Evolutionary conservation across 345 rosid species (phyloP).

Genomic region (Cochlearia excelsa): DNA sequence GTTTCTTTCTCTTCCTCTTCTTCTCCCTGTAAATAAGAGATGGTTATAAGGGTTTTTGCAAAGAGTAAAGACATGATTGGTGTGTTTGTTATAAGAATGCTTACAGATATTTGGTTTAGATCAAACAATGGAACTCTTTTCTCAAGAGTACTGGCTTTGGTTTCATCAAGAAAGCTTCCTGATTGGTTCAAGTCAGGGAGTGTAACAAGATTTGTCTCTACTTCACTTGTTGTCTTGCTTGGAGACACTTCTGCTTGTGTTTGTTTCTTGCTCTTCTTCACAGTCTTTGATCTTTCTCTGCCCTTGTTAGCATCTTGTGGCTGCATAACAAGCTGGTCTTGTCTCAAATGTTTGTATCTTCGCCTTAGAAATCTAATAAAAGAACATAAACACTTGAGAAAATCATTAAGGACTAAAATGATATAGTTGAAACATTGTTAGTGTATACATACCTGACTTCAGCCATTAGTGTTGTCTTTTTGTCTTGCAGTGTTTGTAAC

Average conservation of each 20-base stretch:
- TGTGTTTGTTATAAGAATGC: constrained; percentile 1
- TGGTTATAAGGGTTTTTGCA: background rate
- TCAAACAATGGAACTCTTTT: constrained; percentile 63
- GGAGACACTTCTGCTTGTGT: constrained; percentile 22
- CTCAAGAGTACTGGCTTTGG: constrained; percentile 38
- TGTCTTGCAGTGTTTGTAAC: constrained; percentile 52
- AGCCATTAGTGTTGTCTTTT: constrained; percentile 48
- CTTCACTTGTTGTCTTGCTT: constrained; percentile 7
- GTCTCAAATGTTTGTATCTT: constrained; percentile 52
- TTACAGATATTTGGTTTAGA: constrained; percentile 87
- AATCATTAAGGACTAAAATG: constrained; percentile 10
- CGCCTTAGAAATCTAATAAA: constrained; percentile 58
- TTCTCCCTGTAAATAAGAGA: constrained; percentile 51
- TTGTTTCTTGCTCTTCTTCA: constrained; percentile 10
- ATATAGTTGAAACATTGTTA: background rate
- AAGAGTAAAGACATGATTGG: background rate
- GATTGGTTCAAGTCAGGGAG: constrained; percentile 47
- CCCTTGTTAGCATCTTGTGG: constrained; percentile 8
- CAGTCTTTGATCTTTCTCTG: constrained; percentile 32
- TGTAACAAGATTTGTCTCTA: constrained; percentile 34
- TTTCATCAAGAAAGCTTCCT: constrained; percentile 38
- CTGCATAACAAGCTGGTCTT: constrained; percentile 36
- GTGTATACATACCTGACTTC: constrained; percentile 64
- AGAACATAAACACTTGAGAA: constrained; percentile 5
- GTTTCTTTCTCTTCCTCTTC: constrained; percentile 54